Base-by-base conservation (phyloP, 106 monocot species). In the Xerophyta viscosa region DNA sequence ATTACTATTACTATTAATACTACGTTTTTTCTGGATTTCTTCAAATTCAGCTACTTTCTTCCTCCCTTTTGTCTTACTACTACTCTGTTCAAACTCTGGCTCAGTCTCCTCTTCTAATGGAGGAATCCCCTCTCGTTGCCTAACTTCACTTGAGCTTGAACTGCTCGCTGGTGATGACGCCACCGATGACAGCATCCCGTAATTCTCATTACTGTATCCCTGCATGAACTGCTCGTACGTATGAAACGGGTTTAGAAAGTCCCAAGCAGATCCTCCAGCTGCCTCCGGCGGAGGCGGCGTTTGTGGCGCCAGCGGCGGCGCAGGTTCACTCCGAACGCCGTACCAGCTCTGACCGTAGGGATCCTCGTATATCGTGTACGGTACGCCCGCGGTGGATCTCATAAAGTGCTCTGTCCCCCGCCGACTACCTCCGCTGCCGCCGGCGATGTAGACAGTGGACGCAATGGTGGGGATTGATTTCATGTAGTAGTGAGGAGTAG, bases 51-150 rank as follows among this genome's bases (percentile, higher is more conserved):
- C 58, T 14, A 21, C 44, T 20, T 30, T 59, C 48, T 52, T 54
- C 39, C 47, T 69, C 57, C 18, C 76, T 27, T 71, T n/a, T n/a
- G n/a, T 62, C 52, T 27, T 64, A 9, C 24, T 28, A 31, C 58
- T 82, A 33, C 33, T 11, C 56, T 63, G 66, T 47, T 61, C 39
- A 4, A 61, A 36, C 72, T 75, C 74, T 10, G 65, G 29, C 39
- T 77, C 71, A 17, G 51, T 65, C 39, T 84, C 94, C 12, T 81
- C 85, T 31, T 96, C 96, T 27, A 96, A 74, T 44, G 88, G 84
- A 18, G 96, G 96, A 46, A 96, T 96, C 50, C 96, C 96, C 74
- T 96, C 96, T 52, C 60, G 44, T 59, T 63, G 66, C 58, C 96
- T 72, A 20, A 96, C 63, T 37, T 79, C 84, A 23, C 56, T 74